Conservation (phyloP, 495 filamentous ascomycete genomes). For the Hyaloscypha finlandica region DNA sequence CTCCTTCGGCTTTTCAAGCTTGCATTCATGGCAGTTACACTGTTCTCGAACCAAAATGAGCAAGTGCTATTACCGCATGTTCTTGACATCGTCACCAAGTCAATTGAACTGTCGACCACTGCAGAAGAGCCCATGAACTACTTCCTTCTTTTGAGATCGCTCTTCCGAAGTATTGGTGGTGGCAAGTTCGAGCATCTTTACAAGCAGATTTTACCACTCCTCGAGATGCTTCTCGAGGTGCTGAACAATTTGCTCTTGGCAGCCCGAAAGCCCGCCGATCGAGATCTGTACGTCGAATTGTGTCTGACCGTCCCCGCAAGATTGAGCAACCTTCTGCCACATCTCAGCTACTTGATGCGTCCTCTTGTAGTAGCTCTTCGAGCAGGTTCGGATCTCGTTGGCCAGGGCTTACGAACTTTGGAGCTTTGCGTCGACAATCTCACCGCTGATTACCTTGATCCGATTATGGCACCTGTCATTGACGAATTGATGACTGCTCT, state of each 20-base stretch:
- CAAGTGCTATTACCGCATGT: constrained; percentile 94
- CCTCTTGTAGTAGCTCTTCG: constrained; percentile 92
- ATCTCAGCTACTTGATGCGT: constrained; percentile 95
- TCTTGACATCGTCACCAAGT: constrained; percentile 92
- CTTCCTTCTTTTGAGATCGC: constrained; percentile 85
- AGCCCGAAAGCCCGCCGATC: constrained; percentile 83
- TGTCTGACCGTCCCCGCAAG: constrained; percentile 94
- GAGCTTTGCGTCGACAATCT: constrained; percentile 98
- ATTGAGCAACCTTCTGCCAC: constrained; percentile 93
- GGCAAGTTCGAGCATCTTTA: constrained; percentile 97
- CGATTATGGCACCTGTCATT: constrained; percentile 98
- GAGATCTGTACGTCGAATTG: constrained; percentile 96
- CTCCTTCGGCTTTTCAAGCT: constrained; percentile 95
- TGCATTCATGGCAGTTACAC: constrained; percentile 98
- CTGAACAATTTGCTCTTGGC: constrained; percentile 90
- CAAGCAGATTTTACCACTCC: constrained; percentile 92
- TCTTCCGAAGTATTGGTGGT: constrained; percentile 96
- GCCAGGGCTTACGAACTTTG: constrained; percentile 88
- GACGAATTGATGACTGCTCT: constrained; percentile 97
- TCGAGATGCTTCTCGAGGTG: constrained; percentile 97
- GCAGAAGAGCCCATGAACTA: constrained; percentile 99
- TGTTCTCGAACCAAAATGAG: constrained; percentile 94
- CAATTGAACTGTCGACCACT: constrained; percentile 90
- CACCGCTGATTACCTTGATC: constrained; percentile 95
- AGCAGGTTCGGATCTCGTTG: constrained; percentile 89